Base-by-base conservation (phyloP, 768 basidiomycete genomes). In the Pulveroboletus sp. region DNA sequence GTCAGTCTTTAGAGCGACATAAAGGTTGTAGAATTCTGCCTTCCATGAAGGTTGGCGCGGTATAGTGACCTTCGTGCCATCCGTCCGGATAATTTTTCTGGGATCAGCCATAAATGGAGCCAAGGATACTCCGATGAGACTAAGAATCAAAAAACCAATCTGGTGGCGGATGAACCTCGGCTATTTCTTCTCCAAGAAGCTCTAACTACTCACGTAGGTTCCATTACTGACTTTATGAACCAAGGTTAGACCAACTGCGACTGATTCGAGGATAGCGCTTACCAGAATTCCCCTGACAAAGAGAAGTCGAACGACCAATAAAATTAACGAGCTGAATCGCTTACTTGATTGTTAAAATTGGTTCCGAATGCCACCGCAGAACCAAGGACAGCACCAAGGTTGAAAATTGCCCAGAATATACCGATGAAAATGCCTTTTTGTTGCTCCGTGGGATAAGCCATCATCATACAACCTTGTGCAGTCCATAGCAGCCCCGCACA, bases 321-420 rank as follows among this genome's bases (percentile, higher is more conserved):
- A n/a, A n/a, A n/a, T n/a, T n/a, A n/a, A n/a, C n/a, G n/a, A n/a
- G n/a, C n/a, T n/a, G n/a, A n/a, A 47, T 39, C 4, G 68, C 76
- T 26, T 55, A 83, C 86, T 61, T 63, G 71, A 20, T 82, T 83
- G 41, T 85, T 63, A 59, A 80, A 82, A 60, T 89, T 90, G 57
- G 79, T 71, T 1, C 80, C 90, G 31, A 91, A 71, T 13, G 88
- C 81, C 27, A 91, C 86, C 9, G 83, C 72, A 5, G 86, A 79
- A 26, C 89, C 89, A 39, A 92, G 81, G 40, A 93, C 86, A 39
- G 83, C 83, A 24, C 88, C 88, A 19, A 89, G 52, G 58, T 91
- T 90, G 72, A 93, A 92, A 53, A 91, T 86, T 37, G 77, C 70
- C 89, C 89, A 92, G 70, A 91, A 92, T 39, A 89, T 79, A 34